Conservation (phyloP, 2,329 filamentous ascomycete species). For the Scytalidium lignicola region DNA sequence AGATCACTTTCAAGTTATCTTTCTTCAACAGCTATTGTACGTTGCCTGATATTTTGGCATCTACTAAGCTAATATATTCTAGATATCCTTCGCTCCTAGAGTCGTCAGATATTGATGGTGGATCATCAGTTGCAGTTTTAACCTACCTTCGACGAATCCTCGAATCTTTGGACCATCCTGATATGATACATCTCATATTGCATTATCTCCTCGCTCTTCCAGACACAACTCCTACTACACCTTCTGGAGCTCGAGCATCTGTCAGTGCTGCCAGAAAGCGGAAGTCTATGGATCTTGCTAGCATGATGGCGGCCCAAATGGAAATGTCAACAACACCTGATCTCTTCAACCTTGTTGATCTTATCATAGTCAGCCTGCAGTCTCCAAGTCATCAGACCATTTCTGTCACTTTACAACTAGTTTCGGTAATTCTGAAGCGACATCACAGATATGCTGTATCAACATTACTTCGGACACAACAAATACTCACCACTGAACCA, state of each 20-base stretch:
- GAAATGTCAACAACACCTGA: conserved; percentile 73
- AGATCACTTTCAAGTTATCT: conserved; percentile 96
- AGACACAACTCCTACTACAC: conserved; percentile 38
- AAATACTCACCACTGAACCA: conserved; percentile 46
- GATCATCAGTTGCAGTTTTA: conserved; percentile 91
- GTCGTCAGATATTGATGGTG: conserved; percentile 94
- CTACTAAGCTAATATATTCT: conserved; percentile 12
- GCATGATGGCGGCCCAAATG: conserved; percentile 67
- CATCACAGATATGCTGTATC: conserved; percentile 83
- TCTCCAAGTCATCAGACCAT: conserved; percentile 87
- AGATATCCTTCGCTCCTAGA: conserved; percentile 94
- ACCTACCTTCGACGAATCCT: conserved; percentile 90
- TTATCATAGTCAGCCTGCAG: conserved; percentile 78
- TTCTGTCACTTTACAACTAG: conserved; percentile 78
- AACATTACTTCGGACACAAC: conserved; percentile 66
- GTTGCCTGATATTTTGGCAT: conserved; percentile 25
- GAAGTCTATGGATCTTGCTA: conserved; percentile 84
- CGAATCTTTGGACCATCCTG: conserved; percentile 85
- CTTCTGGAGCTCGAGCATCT: conserved; percentile 38
- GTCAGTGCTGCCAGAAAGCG: conserved; percentile 70
- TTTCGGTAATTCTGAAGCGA: conserved; percentile 78
- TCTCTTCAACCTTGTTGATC: conserved; percentile 88
- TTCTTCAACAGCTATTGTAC: conserved; percentile 87
- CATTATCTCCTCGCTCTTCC: conserved; percentile 85
- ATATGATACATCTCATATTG: conserved; percentile 89